Conservation (phyloP, 345 rosid genomes). For the Physaria fendleri region DNA sequence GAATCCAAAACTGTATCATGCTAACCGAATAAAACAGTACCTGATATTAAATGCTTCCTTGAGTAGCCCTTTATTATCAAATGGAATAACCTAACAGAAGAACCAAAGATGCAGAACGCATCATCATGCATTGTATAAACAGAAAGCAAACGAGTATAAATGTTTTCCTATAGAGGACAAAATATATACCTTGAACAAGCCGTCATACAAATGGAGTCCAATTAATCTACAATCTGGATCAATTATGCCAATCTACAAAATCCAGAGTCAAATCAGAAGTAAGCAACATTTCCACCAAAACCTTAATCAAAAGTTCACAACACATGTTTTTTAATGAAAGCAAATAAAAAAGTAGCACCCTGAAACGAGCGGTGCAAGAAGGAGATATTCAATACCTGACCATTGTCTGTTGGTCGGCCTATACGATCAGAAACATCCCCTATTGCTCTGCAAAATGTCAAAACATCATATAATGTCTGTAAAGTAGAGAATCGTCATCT, state of each 20-base stretch:
- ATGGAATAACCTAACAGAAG: conserved; percentile 80
- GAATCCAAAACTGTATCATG: background rate
- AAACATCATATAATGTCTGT: conserved; percentile 4
- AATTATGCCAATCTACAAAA: conserved; percentile 75
- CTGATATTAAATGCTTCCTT: conserved; percentile 98
- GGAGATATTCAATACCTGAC: conserved; percentile 53
- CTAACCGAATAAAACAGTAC: conserved; percentile 28
- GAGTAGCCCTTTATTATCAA: conserved; percentile 94
- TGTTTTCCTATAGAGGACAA: background rate
- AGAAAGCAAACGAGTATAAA: background rate
- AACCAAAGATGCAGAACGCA: background rate
- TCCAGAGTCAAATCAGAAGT: background rate
- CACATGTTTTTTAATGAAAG: background rate
- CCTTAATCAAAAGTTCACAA: background rate
- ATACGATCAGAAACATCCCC: conserved; percentile 98
- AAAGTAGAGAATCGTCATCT: background rate
- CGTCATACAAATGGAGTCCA: conserved; percentile 97
- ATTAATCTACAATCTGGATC: conserved; percentile 96
- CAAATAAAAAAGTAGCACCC: background rate
- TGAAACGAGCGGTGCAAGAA: conserved; percentile 1
- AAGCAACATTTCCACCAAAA: conserved; percentile 1
- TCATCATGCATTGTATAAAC: background rate
- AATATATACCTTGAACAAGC: conserved; percentile 73
- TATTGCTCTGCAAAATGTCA: conserved; percentile 65
- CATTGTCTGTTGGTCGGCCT: conserved; percentile 94